A percentile compares a stretch with the other conserved stretches of the same genome.
These are phyloP conservation scores for Gyromitra esculenta DNA, from an alignment of 2,329 filamentous ascomycete species.

Conservation along the genomic window DNA sequence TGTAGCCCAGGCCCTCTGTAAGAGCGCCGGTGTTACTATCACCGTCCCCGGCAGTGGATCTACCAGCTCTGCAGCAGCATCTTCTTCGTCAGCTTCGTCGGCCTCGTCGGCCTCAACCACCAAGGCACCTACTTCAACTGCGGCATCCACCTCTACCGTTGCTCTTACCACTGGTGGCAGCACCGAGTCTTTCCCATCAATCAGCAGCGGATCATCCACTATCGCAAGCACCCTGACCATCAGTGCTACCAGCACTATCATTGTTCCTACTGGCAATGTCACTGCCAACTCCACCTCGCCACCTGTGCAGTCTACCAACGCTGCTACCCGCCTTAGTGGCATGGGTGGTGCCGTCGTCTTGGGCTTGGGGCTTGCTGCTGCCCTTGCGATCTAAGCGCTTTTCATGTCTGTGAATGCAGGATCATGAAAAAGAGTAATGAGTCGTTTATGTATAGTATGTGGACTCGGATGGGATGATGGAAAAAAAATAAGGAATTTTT, in stretches of 20 bases:
- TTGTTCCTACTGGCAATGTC: constrained; percentile 12
- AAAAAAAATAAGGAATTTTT: not conserved
- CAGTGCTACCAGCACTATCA: not conserved
- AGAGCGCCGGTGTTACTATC: constrained; percentile 52
- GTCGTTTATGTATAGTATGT: constrained; percentile 29
- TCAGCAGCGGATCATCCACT: not conserved
- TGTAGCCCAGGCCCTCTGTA: constrained; percentile 50
- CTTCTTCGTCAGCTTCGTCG: constrained; percentile 34
- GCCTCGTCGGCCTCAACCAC: constrained; percentile 7
- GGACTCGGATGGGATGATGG: not conserved
- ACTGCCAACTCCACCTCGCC: constrained; percentile 12
- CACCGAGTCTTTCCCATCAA: constrained; percentile 21
- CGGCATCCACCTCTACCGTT: not conserved
- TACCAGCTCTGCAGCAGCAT: constrained; percentile 16
- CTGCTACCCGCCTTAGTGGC: constrained; percentile 14
- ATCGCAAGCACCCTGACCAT: not conserved
- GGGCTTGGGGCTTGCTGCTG: constrained; percentile 33
- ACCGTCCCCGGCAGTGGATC: constrained; percentile 39
- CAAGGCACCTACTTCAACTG: constrained; percentile 5
- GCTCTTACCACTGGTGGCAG: constrained; percentile 3
- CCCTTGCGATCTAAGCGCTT: constrained; percentile 23
- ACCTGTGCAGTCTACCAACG: constrained; percentile 19
- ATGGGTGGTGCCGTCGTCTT: constrained; percentile 15
- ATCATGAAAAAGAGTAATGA: constrained; percentile 5
- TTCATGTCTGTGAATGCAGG: not conserved